phyloP scores from a whole-genome alignment of 2,329 filamentous ascomycete species.

The Leptographium flavum region DNA sequence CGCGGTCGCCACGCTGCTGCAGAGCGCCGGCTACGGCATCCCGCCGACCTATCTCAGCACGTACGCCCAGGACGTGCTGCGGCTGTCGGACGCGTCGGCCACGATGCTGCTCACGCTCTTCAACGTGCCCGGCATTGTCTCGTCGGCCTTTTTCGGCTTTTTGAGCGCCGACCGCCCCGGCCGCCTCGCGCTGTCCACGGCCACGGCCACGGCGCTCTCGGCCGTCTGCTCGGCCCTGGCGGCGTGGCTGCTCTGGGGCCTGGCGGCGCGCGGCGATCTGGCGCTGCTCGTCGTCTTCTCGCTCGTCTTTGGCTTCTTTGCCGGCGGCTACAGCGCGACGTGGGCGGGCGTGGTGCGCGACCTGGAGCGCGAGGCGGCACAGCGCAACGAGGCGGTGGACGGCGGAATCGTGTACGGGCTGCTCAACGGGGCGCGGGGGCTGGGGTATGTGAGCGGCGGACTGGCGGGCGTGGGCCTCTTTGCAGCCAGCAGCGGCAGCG shows the following conservation, averaged over 20 bases:
- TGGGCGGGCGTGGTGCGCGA: constrained; percentile 1
- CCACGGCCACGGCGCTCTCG: neutral
- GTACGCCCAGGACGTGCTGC: neutral
- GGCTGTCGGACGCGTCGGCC: neutral
- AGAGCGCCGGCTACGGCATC: constrained; percentile 4
- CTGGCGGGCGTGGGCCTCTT: neutral
- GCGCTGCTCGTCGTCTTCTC: constrained; percentile 1
- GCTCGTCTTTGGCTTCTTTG: constrained; percentile 4
- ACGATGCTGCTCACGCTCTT: constrained; percentile 2
- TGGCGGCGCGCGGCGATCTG: neutral
- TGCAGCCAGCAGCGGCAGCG: neutral
- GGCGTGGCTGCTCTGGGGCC: constrained; percentile 2
- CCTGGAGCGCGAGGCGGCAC: constrained; percentile 2
- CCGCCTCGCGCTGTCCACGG: neutral
- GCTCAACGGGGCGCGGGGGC: constrained; percentile 2
- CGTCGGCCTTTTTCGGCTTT: constrained; percentile 2
- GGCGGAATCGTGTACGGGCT: constrained; percentile 3
- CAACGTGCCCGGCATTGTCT: constrained; percentile 1
- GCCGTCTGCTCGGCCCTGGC: neutral
- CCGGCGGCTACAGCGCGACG: constrained; percentile 3
- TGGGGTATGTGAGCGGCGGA: constrained; percentile 3
- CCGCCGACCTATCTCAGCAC: constrained; percentile 2
- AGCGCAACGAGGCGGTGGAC: constrained; percentile 2
- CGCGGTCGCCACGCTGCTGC: neutral
- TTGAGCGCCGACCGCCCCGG: neutral